Base-by-base conservation (phyloP, 257 asterid genomes). In the Primulina huaijiensis region DNA sequence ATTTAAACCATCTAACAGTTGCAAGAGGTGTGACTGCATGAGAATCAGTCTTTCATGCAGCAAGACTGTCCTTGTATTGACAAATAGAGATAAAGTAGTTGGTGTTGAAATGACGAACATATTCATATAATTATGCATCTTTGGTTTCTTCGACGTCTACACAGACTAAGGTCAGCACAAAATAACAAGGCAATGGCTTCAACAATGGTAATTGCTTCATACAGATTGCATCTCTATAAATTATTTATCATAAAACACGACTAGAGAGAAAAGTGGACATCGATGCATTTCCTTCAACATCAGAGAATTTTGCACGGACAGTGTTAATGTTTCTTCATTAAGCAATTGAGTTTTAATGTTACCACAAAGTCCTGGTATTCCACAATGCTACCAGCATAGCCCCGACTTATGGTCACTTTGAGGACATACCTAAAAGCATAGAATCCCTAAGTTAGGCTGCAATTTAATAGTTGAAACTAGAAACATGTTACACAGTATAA, bases 301-400 rank as follows among this genome's bases (percentile, higher is more conserved):
- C 23, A 17, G 75, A 71, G 52, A 62, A 66, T 71, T 63, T 62
- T 23, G 56, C 23, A 71, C 10, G 70, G 74, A 58, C 59, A 27
- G 60, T 21, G 65, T 46, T 50, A 40, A 71, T 60, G 29, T 60
- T 68, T 65, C 25, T 64, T 23, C 60, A 46, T 38, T 67, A 68
- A 65, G 65, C 37, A 70, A 38, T 55, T 16, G 64, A 77, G 43
- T 60, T 60, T 50, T 43, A 9, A 62, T 37, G 59, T 80, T 88
- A 93, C 99, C 96, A 90, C 86, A 78, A 93, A 83, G 83, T 93
- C 96, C 80, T 93, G 97, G 81, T 83, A 89, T 75, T 93, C 91
- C 75, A 88, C 85, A 71, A 93, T 89, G 92, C 96, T 93, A 60
- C 97, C 97, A 70, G 88, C 97, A 80, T 93, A 93, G 74, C 96